These are phyloP conservation scores for Glaciozyma antarctica DNA, from an alignment of 768 basidiomycete genomes.

Conservation along the genomic window DNA sequence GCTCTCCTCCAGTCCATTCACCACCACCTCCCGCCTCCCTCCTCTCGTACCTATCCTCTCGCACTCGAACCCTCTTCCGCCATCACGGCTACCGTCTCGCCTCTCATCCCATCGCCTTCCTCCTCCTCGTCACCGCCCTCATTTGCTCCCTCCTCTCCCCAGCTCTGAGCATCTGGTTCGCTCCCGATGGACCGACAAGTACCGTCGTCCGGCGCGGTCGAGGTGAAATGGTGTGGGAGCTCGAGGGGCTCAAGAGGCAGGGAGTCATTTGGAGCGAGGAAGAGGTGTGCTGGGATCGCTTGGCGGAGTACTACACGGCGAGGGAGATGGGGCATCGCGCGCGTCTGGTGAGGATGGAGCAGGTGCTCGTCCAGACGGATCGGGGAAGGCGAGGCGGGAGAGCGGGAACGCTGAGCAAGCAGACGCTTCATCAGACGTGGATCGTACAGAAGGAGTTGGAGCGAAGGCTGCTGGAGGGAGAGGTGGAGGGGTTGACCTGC, in stretches of 20 bases:
- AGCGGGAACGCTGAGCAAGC: slow-evolving; percentile 50
- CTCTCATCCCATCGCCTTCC: slow-evolving; percentile 78
- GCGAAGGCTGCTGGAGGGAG: slow-evolving; percentile 40
- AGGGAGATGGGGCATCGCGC: slow-evolving; percentile 53
- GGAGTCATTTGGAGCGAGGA: slow-evolving; percentile 63
- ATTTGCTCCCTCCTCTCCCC: slow-evolving; percentile 63
- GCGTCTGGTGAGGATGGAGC: slow-evolving; percentile 64
- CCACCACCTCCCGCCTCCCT: background rate
- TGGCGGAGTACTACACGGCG: slow-evolving; percentile 53
- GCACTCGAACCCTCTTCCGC: background rate
- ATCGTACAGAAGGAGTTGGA: slow-evolving; percentile 55
- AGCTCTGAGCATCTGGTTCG: slow-evolving; percentile 73
- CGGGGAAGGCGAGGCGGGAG: slow-evolving; percentile 42
- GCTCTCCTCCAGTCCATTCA: too few species aligned
- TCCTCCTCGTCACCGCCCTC: slow-evolving; percentile 58
- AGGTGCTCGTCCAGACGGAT: slow-evolving; percentile 58
- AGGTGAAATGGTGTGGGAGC: slow-evolving; percentile 44
- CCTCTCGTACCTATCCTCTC: background rate
- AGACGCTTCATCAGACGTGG: slow-evolving; percentile 56
- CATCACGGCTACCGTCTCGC: slow-evolving; percentile 40
- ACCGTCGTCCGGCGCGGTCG: slow-evolving; percentile 52
- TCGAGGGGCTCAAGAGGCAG: slow-evolving; percentile 48
- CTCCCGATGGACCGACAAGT: slow-evolving; percentile 55
- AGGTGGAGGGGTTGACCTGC: slow-evolving; percentile 34
- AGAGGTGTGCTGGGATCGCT: slow-evolving; percentile 51